Conservation (phyloP, 2,329 filamentous ascomycete genomes). For the Cercospora canescens region DNA sequence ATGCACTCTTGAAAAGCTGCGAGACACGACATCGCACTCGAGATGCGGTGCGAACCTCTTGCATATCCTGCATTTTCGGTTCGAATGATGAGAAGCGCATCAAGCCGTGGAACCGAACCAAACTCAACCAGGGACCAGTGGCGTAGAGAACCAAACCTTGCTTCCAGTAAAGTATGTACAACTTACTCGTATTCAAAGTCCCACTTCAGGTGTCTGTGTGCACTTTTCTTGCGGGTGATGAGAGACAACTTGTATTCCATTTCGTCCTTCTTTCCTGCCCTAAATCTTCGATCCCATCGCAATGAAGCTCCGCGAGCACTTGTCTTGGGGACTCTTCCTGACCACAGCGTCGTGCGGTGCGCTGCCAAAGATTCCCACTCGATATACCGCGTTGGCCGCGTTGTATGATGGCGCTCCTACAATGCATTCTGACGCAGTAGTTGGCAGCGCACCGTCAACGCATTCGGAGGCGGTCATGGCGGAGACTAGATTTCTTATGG, state of each 20-base stretch:
- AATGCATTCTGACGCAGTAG: neutral
- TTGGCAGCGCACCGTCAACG: neutral
- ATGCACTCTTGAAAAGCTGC: too few relatives aligned
- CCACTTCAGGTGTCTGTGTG: neutral
- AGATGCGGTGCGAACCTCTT: neutral
- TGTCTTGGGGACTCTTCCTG: neutral
- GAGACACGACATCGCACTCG: too few relatives aligned
- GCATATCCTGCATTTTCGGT: neutral
- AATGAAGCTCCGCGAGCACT: neutral
- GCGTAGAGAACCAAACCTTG: neutral
- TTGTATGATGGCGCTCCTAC: neutral
- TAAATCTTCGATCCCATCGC: neutral
- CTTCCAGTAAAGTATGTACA: neutral
- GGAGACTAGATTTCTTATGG: neutral
- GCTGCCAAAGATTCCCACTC: neutral
- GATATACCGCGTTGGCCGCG: neutral
- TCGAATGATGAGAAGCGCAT: neutral
- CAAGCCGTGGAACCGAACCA: neutral
- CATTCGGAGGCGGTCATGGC: conserved; percentile 1
- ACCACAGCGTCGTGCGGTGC: neutral
- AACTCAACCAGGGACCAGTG: neutral
- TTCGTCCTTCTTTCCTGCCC: neutral
- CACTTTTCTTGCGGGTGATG: neutral
- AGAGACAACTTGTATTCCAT: neutral
- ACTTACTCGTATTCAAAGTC: neutral